Evolutionary conservation across 805 yeast genomes (phyloP), one percentile per base, ranked within the genome.

Genomic region (Zygosaccharomyces gambellarensis): DNA sequence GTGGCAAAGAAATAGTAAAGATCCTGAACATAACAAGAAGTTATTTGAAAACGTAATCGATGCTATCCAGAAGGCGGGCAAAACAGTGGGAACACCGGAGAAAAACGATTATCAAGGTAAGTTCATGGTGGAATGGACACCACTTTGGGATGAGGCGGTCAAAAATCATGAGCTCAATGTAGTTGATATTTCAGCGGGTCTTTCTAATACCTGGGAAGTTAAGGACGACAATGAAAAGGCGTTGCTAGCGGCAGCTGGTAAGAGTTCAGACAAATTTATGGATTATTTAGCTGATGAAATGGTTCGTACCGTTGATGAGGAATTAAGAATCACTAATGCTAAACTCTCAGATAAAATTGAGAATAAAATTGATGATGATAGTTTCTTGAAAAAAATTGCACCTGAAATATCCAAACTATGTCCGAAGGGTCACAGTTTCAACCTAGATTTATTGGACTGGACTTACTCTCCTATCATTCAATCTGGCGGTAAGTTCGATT

Each of bases 391-490:
- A 49, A 66, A 69, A 36, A 64, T 80, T 60, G 80, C 82, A 60
- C 77, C 78, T 55, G 74, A 76, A 49, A 56, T 78, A 19, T 54
- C 62, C n/a, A 39, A 49, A 6, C 46, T 63, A 32, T 58, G 65
- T 34, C 68, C 69, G 7, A 22, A 57, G 6, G 83, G 85, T 41
- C 72, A 78, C 30, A 92, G 85, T 47, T 85, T 90, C 53, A 95
- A 89, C 60, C 73, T 84, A 4, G 81, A 80, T 53, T 79, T 81
- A 54, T 71, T 92, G 19, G 98, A 92, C 65, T 92, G 97, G 97
- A 87, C 95, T 56, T 89, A 87, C 67, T 81, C 90, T 48, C 97
- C 98, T 27, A 87, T 90, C 46, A 78, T 90, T 46, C 95, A 89
- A 71, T 85, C 95, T 58, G 95, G 95, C 47, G 89, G 88, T 31